Percentiles rank a stretch among this genome's conserved stretches.
Evolutionary conservation across 2,329 filamentous ascomycete genomes (phyloP).

Genomic region (Cladophialophora exuberans): DNA sequence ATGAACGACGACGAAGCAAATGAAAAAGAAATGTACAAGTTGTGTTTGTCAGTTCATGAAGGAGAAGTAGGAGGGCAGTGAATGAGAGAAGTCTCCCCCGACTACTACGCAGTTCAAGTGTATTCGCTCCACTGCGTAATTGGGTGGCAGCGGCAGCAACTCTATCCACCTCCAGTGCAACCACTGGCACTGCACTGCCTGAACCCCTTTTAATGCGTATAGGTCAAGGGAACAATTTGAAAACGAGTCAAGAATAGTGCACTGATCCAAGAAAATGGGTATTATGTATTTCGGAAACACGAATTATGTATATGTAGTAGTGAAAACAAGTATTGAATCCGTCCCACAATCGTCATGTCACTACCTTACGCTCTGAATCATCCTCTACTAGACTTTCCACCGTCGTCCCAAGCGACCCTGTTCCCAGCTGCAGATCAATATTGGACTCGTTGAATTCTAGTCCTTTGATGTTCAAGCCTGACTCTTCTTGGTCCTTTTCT

Average conservation of each 20-base stretch:
- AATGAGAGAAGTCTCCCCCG: too few relatives aligned
- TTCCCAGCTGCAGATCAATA: constrained; percentile 22
- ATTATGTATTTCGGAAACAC: constrained; percentile 9
- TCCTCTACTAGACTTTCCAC: constrained; percentile 4
- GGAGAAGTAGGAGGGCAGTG: too few relatives aligned
- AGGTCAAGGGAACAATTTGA: too few relatives aligned
- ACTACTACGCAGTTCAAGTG: too few relatives aligned
- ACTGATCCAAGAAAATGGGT: background rate
- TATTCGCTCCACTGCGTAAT: too few relatives aligned
- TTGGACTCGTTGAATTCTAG: constrained; percentile 26
- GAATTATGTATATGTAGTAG: constrained; percentile 12
- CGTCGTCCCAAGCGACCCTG: constrained; percentile 1
- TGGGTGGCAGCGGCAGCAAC: background rate
- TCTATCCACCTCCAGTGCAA: background rate
- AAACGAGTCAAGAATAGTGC: background rate
- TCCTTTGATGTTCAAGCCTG: constrained; percentile 29
- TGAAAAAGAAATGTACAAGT: too few relatives aligned
- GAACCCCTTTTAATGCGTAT: background rate
- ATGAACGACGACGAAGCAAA: constrained; percentile 53
- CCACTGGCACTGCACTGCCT: background rate
- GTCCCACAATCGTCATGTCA: constrained; percentile 11
- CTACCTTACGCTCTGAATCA: constrained; percentile 5
- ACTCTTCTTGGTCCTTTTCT: constrained; percentile 22
- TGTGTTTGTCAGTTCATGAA: too few relatives aligned
- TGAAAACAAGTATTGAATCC: background rate